A percentile compares a stretch with the other conserved stretches of the same genome.
Evolutionary conservation across 1,139 yeast species (phyloP).

Genomic region (Suhomyces bolitotheri): DNA sequence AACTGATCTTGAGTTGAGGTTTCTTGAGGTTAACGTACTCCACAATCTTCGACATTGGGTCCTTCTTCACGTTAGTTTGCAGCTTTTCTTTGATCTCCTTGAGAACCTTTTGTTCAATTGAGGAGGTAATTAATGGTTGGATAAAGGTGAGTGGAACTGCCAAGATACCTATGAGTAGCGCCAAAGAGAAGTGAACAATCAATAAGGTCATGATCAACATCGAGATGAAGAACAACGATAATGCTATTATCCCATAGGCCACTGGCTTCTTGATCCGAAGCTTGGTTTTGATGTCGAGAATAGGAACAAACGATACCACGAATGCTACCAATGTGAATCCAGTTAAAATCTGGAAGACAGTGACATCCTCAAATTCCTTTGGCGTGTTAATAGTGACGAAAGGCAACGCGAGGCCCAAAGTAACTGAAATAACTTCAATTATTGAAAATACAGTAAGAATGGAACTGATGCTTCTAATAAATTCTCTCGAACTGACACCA

Average conservation of each 20-base stretch:
- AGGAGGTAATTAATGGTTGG: constrained; percentile 36
- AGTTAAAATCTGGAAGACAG: constrained; percentile 21
- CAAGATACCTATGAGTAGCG: constrained; percentile 65
- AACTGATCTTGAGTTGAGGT: constrained; percentile 27
- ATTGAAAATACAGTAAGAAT: constrained; percentile 35
- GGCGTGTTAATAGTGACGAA: constrained; percentile 18
- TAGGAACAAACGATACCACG: constrained; percentile 23
- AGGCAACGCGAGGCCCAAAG: constrained; percentile 31
- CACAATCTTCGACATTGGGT: constrained; percentile 16
- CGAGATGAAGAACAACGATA: constrained; percentile 61
- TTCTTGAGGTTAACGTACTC: constrained; percentile 17
- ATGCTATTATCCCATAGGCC: constrained; percentile 35
- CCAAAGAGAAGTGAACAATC: constrained; percentile 82
- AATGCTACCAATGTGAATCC: constrained; percentile 22
- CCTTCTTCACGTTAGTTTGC: constrained; percentile 6
- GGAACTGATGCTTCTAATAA: constrained; percentile 26
- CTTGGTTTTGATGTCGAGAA: constrained; percentile 16
- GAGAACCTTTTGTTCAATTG: constrained; percentile 8
- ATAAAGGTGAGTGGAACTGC: constrained; percentile 74
- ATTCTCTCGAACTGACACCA: constrained; percentile 26
- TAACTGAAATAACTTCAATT: constrained; percentile 36
- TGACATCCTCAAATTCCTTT: constrained; percentile 16
- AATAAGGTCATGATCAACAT: constrained; percentile 71
- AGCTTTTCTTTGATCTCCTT: constrained; percentile 1
- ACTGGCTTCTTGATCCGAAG: constrained; percentile 20